These are phyloP conservation scores for Phanerochaete sordida DNA, from an alignment of 768 basidiomycete genomes.

Conservation along the genomic window DNA sequence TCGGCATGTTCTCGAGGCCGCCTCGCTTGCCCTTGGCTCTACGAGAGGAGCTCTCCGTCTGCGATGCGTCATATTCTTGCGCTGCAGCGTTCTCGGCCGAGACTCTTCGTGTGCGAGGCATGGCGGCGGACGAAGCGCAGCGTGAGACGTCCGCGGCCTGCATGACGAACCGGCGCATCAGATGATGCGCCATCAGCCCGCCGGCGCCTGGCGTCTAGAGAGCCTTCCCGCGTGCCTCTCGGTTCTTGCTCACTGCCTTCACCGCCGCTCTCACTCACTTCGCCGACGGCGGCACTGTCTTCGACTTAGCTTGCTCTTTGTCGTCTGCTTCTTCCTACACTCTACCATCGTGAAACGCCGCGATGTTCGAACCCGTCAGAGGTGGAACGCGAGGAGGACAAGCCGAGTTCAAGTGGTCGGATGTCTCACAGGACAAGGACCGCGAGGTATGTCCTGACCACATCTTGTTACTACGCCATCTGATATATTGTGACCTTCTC, in stretches of 20 bases:
- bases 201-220: neutral
- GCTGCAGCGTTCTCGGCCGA: neutral
- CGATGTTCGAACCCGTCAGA: slow-evolving; percentile 81
- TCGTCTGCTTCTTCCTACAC: neutral
- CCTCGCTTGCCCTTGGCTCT: neutral
- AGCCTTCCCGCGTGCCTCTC: neutral
- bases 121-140: neutral
- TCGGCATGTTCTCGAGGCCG: slow-evolving; percentile 1
- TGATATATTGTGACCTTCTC: neutral
- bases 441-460: slow-evolving; percentile 57
- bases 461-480: neutral
- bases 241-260: neutral
- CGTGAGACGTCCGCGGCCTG: neutral
- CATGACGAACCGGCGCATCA: too few species aligned
- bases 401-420: slow-evolving; percentile 88
- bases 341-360: neutral
- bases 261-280: neutral
- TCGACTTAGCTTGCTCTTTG: neutral
- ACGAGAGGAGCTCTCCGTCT: neutral
- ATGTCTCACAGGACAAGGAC: slow-evolving; percentile 90
- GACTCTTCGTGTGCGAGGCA: neutral
- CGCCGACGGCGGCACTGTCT: neutral
- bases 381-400: slow-evolving; percentile 92
- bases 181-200: neutral
- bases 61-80: too few species aligned